Conservation (phyloP, 2,329 filamentous ascomycete genomes). For the Cercospora brassicicola region DNA sequence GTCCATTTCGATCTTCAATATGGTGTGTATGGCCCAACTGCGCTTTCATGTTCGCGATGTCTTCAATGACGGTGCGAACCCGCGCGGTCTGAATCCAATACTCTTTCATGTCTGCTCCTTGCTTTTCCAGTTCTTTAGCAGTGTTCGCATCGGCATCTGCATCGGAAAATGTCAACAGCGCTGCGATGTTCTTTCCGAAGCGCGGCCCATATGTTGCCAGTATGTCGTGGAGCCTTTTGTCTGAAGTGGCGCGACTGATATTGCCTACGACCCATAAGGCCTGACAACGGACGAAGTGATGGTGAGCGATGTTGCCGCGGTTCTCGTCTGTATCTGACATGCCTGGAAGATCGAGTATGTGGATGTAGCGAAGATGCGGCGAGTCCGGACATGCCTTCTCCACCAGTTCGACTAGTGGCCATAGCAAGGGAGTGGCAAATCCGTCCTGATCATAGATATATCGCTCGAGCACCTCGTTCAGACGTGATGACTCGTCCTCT, state of each 20-base stretch:
- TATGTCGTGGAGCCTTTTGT: background rate
- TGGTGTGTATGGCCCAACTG: background rate
- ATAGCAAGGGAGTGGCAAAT: background rate
- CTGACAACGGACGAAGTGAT: background rate
- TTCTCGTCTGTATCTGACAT: background rate
- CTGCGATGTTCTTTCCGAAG: background rate
- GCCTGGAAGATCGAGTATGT: background rate
- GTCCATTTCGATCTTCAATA: background rate
- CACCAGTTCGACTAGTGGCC: background rate
- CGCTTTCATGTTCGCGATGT: background rate
- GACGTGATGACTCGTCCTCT: background rate
- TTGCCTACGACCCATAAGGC: background rate
- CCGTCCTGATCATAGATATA: background rate
- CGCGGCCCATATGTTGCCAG: background rate
- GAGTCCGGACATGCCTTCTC: background rate
- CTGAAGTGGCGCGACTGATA: background rate
- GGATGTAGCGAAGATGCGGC: background rate
- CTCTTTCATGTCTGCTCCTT: background rate
- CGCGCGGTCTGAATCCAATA: background rate
- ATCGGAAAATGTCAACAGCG: background rate
- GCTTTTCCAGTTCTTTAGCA: background rate
- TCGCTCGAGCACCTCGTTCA: background rate
- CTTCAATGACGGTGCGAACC: background rate
- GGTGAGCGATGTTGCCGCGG: background rate
- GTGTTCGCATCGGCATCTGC: background rate